Conservation (phyloP, 1,284 basidiomycete species). For the Austroboletus niveus region DNA sequence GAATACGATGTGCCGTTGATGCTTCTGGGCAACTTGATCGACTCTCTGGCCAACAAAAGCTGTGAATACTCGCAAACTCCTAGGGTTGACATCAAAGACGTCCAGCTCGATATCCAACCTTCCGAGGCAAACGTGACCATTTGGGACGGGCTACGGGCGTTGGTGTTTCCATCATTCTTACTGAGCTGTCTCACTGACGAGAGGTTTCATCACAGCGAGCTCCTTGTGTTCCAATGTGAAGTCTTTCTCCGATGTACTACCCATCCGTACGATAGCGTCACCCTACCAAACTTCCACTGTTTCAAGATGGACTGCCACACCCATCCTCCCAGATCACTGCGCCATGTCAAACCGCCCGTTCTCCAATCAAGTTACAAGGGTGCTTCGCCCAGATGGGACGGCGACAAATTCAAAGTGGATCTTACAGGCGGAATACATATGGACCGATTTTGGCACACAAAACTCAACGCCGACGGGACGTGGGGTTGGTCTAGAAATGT, state of each 20-base stretch:
- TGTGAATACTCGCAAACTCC: not conserved
- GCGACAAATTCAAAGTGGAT: not conserved
- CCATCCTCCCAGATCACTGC: conserved; percentile 3
- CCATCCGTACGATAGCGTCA: conserved; percentile 9
- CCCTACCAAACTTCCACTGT: conserved; percentile 7
- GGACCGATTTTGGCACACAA: conserved; percentile 19
- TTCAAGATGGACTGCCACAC: conserved; percentile 27
- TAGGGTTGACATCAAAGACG: conserved; percentile 5
- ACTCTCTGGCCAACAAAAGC: not conserved
- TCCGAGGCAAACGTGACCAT: conserved; percentile 18
- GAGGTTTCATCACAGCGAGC: conserved; percentile 5
- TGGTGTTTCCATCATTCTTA: conserved; percentile 6
- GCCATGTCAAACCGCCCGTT: conserved; percentile 1
- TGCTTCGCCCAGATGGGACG: not conserved
- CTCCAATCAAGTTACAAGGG: conserved; percentile 18
- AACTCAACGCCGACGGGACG: conserved; percentile 10
- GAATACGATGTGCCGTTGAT: not conserved
- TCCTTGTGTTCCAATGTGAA: conserved; percentile 22
- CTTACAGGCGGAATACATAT: conserved; percentile 22
- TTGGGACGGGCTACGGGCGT: conserved; percentile 25
- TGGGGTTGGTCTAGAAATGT: conserved; percentile 32
- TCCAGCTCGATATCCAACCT: conserved; percentile 16
- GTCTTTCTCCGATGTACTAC: conserved; percentile 23
- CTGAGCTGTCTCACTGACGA: not conserved
- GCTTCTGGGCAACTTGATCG: not conserved